Percentiles rank a stretch among this genome's conserved stretches.
Evolutionary conservation across 2,329 filamentous ascomycete species (phyloP).

Genomic region (Nigrospora oryzae): DNA sequence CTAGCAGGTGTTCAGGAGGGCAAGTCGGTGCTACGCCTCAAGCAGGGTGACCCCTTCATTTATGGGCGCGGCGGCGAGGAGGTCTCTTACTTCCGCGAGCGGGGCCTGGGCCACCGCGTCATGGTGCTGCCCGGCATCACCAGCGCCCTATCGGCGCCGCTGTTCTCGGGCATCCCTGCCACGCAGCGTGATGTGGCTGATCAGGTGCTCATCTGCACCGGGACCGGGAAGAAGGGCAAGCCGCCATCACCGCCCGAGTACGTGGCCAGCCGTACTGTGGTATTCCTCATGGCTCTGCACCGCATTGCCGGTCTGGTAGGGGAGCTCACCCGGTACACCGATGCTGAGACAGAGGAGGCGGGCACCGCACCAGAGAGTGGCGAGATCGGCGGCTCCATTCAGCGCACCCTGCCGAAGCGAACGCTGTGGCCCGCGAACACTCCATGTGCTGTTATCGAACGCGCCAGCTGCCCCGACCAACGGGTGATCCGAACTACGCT

Average conservation of each 20-base stretch:
- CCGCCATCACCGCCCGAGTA: constrained; percentile 75
- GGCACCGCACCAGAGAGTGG: constrained; percentile 19
- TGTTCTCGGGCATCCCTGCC: constrained; percentile 80
- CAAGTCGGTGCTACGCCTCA: constrained; percentile 77
- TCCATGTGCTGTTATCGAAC: constrained; percentile 86
- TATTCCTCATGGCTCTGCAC: constrained; percentile 94
- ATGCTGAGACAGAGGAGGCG: constrained; percentile 16
- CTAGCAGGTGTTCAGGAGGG: constrained; percentile 58
- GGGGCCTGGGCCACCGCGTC: constrained; percentile 57
- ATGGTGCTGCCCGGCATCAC: constrained; percentile 84
- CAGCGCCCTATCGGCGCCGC: constrained; percentile 73
- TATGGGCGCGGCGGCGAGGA: constrained; percentile 95
- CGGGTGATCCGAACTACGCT: constrained; percentile 84
- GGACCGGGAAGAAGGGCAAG: constrained; percentile 84
- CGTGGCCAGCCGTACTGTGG: constrained; percentile 68
- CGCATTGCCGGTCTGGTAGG: constrained; percentile 66
- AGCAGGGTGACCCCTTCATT: constrained; percentile 94
- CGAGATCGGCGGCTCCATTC: not conserved
- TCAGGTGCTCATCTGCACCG: constrained; percentile 92
- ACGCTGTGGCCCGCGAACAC: constrained; percentile 64
- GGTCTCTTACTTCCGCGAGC: constrained; percentile 68
- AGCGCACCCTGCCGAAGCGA: constrained; percentile 14
- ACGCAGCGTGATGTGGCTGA: constrained; percentile 88
- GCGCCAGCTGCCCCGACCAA: constrained; percentile 91
- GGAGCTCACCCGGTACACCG: constrained; percentile 50